Evolutionary conservation across 2,329 filamentous ascomycete genomes (phyloP), one percentile per base, ranked within the genome.

Genomic region (Diaporthe citriasiana): DNA sequence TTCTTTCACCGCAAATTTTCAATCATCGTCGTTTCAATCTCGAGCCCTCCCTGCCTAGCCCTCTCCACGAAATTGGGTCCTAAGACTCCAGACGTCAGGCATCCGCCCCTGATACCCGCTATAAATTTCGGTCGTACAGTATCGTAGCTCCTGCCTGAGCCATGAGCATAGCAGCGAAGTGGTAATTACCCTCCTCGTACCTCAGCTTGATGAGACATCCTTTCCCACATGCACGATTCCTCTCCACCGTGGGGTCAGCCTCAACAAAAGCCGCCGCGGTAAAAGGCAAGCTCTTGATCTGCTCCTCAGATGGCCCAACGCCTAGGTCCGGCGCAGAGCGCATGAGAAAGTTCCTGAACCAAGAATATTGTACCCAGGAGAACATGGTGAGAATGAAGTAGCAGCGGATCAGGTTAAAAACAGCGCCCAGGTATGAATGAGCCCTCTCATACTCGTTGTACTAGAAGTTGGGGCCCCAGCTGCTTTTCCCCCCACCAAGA

Each of bases 401-500:
- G 68, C 74, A 75, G 40, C 74, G 66, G 66, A 75, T 27, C 19
- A 73, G 45, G 53, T 73, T 73, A 50, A 8, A 7, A 51, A 75
- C 33, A 30, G 65, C 74, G 33, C 66, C 68, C 19, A 71, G 27
- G 68, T 75, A 74, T 4, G 74, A 75, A 55, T 71, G 56, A 25
- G 74, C 74, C 60, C 68, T 45, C 68, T 75, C 74, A 47, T 75
- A 74, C 53, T 75, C 74, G 25, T 75, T 74, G 53, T 75, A 74
- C 60, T 74, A 66, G 72, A 75, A 75, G 68, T 70, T 74, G 13
- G 72, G 72, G 4, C 74, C 72, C 74, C 74, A 75, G 66, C 42
- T 70, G 51, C 74, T 65, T 27, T 74, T 45, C 22, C 72, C 66
- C 25, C 74, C 71, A 27, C 71, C 71, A n/a, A 74, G 45, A 50